These are phyloP conservation scores for Ceriops decandra DNA, from an alignment of 345 rosid species.

Conservation along the genomic window DNA sequence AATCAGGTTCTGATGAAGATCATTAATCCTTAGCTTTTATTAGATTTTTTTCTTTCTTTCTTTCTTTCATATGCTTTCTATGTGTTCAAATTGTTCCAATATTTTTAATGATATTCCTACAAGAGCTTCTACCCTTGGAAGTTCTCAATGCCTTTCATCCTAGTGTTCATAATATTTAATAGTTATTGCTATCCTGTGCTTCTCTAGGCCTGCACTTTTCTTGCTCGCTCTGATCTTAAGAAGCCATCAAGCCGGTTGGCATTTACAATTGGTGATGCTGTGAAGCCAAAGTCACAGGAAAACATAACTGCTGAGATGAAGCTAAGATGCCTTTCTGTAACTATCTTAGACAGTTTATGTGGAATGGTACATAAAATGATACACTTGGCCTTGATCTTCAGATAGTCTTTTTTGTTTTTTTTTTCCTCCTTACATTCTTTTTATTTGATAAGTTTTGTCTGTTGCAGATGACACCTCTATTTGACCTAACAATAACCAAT, in stretches of 20 bases:
- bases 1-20: slow-evolving; percentile 68
- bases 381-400: slow-evolving; percentile 1
- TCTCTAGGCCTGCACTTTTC: slow-evolving; percentile 92
- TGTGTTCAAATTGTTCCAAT: not conserved
- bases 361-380: slow-evolving; percentile 65
- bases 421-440: not conserved
- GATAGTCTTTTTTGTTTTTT: not conserved
- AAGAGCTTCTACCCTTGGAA: no score
- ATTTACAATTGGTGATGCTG: slow-evolving; percentile 76
- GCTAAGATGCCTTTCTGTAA: slow-evolving; percentile 79
- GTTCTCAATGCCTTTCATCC: not conserved
- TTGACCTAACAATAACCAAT: slow-evolving; percentile 82
- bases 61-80: not conserved
- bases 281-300: slow-evolving; percentile 80
- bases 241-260: slow-evolving; percentile 80
- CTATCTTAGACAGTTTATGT: slow-evolving; percentile 78
- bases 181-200: slow-evolving; percentile 17
- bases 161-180: slow-evolving; percentile 1
- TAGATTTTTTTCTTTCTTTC: not conserved
- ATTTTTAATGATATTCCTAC: not conserved
- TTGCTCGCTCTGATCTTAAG: slow-evolving; percentile 81
- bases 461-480: slow-evolving; percentile 86
- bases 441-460: slow-evolving; percentile 13
- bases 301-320: slow-evolving; percentile 81
- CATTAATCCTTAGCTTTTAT: slow-evolving; percentile 12